A percentile compares a stretch with the other conserved stretches of the same genome.
Conservation (phyloP, 495 filamentous ascomycete genomes). For the Neurospora africana region DNA sequence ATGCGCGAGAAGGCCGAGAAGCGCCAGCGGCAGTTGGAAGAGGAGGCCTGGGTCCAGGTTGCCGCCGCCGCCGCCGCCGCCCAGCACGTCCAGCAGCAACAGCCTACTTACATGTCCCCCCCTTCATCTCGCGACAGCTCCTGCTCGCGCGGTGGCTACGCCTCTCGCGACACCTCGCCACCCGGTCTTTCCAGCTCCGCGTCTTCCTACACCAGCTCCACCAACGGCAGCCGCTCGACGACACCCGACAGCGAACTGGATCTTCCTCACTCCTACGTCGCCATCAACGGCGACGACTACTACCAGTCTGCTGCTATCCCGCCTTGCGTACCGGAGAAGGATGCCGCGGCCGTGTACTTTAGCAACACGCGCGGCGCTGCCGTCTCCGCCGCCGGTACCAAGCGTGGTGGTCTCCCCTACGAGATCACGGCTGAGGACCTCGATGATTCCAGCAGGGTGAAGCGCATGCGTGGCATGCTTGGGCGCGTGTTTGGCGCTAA, state of each 20-base stretch:
- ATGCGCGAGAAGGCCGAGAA: conserved; percentile 33
- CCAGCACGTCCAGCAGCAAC: neutral
- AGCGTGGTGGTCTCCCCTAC: conserved; percentile 29
- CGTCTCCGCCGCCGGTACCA: neutral
- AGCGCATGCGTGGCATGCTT: conserved; percentile 31
- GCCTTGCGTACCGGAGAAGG: conserved; percentile 19
- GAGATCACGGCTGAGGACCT: conserved; percentile 37
- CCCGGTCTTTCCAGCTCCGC: conserved; percentile 31
- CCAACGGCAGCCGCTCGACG: conserved; percentile 33
- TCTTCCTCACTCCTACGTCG: conserved; percentile 21
- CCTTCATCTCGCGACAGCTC: conserved; percentile 30
- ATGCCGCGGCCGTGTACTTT: conserved; percentile 9
- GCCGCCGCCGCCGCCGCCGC: conserved; percentile 9
- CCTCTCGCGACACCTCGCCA: conserved; percentile 25
- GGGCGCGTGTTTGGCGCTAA: conserved; percentile 29
- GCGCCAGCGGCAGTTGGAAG: conserved; percentile 22
- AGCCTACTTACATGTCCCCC: conserved; percentile 23
- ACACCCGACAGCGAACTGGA: conserved; percentile 30
- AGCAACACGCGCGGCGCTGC: conserved; percentile 3
- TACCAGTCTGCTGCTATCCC: conserved; percentile 27
- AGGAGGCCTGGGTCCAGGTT: conserved; percentile 12
- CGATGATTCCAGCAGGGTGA: conserved; percentile 27
- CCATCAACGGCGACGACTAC: conserved; percentile 20
- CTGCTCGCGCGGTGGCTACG: conserved; percentile 18
- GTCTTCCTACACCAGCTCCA: conserved; percentile 32